phyloP scores from a whole-genome alignment of 768 basidiomycete species.

The Hericium erinaceus region DNA sequence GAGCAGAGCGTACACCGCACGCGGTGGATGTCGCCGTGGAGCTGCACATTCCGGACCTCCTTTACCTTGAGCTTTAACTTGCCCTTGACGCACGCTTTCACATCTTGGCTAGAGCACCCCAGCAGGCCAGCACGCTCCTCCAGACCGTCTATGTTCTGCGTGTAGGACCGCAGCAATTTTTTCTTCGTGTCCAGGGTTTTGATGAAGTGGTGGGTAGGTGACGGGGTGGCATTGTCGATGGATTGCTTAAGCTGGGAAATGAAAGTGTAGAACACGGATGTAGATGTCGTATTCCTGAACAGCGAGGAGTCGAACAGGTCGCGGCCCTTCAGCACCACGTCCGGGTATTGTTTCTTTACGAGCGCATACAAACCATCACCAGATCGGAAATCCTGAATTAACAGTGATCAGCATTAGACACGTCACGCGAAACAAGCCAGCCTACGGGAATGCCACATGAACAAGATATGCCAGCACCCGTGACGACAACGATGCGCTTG shows the following conservation, averaged over 20 bases:
- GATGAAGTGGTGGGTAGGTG: slow-evolving; percentile 85
- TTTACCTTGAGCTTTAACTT: slow-evolving; percentile 59
- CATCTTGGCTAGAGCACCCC: slow-evolving; percentile 50
- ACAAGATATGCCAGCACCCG: slow-evolving; percentile 94
- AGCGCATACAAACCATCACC: slow-evolving; percentile 87
- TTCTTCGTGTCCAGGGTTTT: slow-evolving; percentile 74
- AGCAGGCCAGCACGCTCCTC: slow-evolving; percentile 75
- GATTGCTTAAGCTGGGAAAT: slow-evolving; percentile 84
- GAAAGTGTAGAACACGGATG: slow-evolving; percentile 89
- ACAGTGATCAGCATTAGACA: slow-evolving; percentile 2
- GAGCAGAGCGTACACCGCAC: slow-evolving; percentile 86
- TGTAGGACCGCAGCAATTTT: slow-evolving; percentile 84
- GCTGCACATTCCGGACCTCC: slow-evolving; percentile 81
- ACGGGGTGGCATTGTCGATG: slow-evolving; percentile 70
- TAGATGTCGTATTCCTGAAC: slow-evolving; percentile 79
- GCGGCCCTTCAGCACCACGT: slow-evolving; percentile 80
- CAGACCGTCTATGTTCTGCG: slow-evolving; percentile 96
- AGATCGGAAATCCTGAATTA: slow-evolving; percentile 84
- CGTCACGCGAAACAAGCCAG: slow-evolving; percentile 6
- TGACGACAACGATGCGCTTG: slow-evolving; percentile 83
- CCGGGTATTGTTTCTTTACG: slow-evolving; percentile 78
- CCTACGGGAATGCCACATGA: slow-evolving; percentile 93
- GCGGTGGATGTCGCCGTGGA: slow-evolving; percentile 90
- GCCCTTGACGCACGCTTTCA: slow-evolving; percentile 45
- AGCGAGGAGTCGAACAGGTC: slow-evolving; percentile 93